Percentiles rank a stretch among this genome's conserved stretches.
These are phyloP conservation scores for Panicum virgatum DNA, from an alignment of 202 grass and related monocot species.

Conservation along the genomic window DNA sequence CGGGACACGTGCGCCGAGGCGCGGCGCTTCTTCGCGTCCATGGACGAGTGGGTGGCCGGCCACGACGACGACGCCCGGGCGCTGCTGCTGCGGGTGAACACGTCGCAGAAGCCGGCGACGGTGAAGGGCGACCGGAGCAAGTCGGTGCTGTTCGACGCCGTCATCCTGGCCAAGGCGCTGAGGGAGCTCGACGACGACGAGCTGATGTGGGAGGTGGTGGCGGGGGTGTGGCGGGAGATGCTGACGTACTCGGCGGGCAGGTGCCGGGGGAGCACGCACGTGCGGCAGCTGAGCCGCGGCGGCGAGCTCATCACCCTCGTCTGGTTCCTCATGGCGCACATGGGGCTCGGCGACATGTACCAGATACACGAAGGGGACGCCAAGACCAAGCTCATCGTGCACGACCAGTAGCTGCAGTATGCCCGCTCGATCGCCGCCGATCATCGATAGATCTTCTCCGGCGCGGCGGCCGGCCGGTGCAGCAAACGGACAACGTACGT, in stretches of 20 bases:
- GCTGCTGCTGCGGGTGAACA: slow-evolving; percentile 43
- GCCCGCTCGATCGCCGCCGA: too few relatives aligned
- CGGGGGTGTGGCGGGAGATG: slow-evolving; percentile 46
- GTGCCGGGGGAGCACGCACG: slow-evolving; percentile 43
- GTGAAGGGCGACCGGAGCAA: slow-evolving; percentile 57
- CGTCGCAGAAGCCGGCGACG: background rate
- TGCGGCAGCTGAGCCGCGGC: slow-evolving; percentile 42
- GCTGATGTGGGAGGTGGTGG: slow-evolving; percentile 32
- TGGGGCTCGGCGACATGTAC: slow-evolving; percentile 55
- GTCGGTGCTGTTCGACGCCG: slow-evolving; percentile 58
- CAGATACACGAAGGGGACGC: slow-evolving; percentile 33
- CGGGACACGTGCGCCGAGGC: slow-evolving; percentile 52
- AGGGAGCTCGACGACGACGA: fast-evolving
- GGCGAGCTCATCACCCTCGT: slow-evolving; percentile 65
- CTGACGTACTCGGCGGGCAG: slow-evolving; percentile 38
- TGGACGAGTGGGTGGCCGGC: background rate
- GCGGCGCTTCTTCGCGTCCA: slow-evolving; percentile 13
- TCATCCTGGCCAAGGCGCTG: slow-evolving; percentile 45
- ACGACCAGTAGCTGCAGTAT: too few relatives aligned
- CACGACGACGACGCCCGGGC: fast-evolving
- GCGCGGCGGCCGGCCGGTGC: too few relatives aligned
- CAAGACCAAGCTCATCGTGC: slow-evolving; percentile 44
- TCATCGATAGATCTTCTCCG: too few relatives aligned
- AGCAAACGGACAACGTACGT: too few relatives aligned
- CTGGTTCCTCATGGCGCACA: slow-evolving; percentile 60